Evolutionary conservation across 192 early-diverging fungal genomes (phyloP).

Genomic region (Blastocladiella britannica): DNA sequence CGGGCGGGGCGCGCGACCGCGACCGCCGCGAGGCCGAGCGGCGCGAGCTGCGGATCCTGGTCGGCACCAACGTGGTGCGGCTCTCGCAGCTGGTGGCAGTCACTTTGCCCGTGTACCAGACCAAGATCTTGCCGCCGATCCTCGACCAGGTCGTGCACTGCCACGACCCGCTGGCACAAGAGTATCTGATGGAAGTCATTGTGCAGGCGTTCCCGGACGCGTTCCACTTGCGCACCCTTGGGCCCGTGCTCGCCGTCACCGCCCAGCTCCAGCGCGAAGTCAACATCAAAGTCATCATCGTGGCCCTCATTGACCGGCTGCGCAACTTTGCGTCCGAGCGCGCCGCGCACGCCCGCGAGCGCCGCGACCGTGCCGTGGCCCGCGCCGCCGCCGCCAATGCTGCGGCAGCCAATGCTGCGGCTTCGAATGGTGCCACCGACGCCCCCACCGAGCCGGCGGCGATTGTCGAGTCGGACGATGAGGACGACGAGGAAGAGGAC

Average conservation of each 20-base stretch:
- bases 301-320: slow-evolving; percentile 83
- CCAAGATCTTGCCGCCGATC: slow-evolving; percentile 71
- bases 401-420: background rate
- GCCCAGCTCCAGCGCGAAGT: slow-evolving; percentile 79
- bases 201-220: slow-evolving; percentile 97
- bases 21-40: slow-evolving; percentile 92
- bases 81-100: slow-evolving; percentile 80
- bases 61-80: slow-evolving; percentile 90
- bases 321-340: slow-evolving; percentile 52
- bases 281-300: slow-evolving; percentile 91
- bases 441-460: background rate
- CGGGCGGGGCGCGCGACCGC: slow-evolving; percentile 79
- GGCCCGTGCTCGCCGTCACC: slow-evolving; percentile 69
- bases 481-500: slow-evolving; percentile 8
- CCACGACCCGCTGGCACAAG: slow-evolving; percentile 92
- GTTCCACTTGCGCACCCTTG: slow-evolving; percentile 81
- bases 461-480: background rate
- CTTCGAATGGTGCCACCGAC: background rate
- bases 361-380: slow-evolving; percentile 5
- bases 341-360: slow-evolving; percentile 14
- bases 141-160: slow-evolving; percentile 94
- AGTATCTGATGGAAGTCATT: slow-evolving; percentile 98
- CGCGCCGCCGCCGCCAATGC: background rate
- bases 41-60: slow-evolving; percentile 77
- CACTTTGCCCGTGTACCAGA: slow-evolving; percentile 60